Conservation (phyloP, 2,329 filamentous ascomycete species). For the Botrytis squamosa region DNA sequence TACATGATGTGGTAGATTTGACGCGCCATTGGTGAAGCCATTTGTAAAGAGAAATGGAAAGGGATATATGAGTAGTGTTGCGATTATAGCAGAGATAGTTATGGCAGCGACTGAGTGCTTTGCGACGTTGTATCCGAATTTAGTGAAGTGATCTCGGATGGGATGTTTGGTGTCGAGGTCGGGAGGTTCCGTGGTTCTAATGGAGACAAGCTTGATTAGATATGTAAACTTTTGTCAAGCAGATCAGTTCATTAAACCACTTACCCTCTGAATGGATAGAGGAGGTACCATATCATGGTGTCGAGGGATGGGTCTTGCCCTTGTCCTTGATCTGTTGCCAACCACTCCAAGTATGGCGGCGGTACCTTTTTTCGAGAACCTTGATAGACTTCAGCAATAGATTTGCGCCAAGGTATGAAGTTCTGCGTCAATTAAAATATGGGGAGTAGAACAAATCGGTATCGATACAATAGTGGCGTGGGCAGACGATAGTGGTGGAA, state of each 20-base stretch:
- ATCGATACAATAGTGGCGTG: neutral
- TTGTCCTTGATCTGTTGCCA: constrained; percentile 10
- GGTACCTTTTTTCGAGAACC: constrained; percentile 3
- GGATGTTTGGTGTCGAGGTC: constrained; percentile 63
- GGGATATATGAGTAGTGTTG: constrained; percentile 69
- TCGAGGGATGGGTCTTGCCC: neutral
- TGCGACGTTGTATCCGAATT: constrained; percentile 68
- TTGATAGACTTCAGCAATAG: neutral
- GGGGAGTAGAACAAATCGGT: neutral
- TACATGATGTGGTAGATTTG: constrained; percentile 73
- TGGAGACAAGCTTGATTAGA: neutral
- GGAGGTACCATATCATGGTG: constrained; percentile 72
- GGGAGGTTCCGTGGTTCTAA: constrained; percentile 72
- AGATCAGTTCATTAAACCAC: constrained; percentile 38
- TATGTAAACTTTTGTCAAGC: neutral
- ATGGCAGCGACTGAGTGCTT: constrained; percentile 74
- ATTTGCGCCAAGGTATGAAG: neutral
- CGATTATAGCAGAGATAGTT: constrained; percentile 69
- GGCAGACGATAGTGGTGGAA: neutral
- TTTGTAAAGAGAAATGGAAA: constrained; percentile 73
- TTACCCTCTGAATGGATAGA: constrained; percentile 75
- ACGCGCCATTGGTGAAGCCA: constrained; percentile 68
- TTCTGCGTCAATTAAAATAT: neutral
- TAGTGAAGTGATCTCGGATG: constrained; percentile 61
- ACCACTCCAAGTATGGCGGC: constrained; percentile 13